These are phyloP conservation scores for Seminavis robusta DNA, from an alignment of 108 stramenopile species.

Conservation along the genomic window DNA sequence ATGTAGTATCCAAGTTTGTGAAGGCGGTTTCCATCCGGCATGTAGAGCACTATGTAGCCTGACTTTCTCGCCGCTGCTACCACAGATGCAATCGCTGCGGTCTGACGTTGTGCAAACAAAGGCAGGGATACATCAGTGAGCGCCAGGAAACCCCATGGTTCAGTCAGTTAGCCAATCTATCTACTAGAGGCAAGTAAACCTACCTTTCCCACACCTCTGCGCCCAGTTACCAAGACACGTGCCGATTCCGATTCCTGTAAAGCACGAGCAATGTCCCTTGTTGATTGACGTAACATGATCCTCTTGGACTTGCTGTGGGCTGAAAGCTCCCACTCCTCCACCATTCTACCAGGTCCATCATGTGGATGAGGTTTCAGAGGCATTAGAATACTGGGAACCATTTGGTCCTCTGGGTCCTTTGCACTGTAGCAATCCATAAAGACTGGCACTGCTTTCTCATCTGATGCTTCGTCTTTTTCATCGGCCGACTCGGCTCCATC, in stretches of 20 bases:
- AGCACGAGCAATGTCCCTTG: slow-evolving; percentile 42
- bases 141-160: neutral
- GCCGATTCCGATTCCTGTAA: slow-evolving; percentile 25
- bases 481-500: slow-evolving; percentile 7
- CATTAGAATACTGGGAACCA: slow-evolving; percentile 60
- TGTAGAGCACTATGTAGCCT: slow-evolving; percentile 69
- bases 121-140: no score
- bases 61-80: slow-evolving; percentile 77
- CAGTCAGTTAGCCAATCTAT: neutral
- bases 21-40: slow-evolving; percentile 72
- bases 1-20: slow-evolving; percentile 66
- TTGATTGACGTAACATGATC: slow-evolving; percentile 65
- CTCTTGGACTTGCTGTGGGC: slow-evolving; percentile 67
- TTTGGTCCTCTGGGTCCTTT: slow-evolving; percentile 28
- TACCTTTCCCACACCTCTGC: slow-evolving; percentile 69
- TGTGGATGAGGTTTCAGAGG: slow-evolving; percentile 56
- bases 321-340: slow-evolving; percentile 80
- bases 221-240: slow-evolving; percentile 59
- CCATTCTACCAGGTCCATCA: slow-evolving; percentile 69
- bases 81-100: slow-evolving; percentile 62
- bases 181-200: no score
- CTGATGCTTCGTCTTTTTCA: slow-evolving; percentile 22
- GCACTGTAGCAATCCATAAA: slow-evolving; percentile 66
- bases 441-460: slow-evolving; percentile 47
- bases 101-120: slow-evolving; percentile 17